Base-by-base conservation (phyloP, 1,284 basidiomycete species). In the Sutorius eximius region DNA sequence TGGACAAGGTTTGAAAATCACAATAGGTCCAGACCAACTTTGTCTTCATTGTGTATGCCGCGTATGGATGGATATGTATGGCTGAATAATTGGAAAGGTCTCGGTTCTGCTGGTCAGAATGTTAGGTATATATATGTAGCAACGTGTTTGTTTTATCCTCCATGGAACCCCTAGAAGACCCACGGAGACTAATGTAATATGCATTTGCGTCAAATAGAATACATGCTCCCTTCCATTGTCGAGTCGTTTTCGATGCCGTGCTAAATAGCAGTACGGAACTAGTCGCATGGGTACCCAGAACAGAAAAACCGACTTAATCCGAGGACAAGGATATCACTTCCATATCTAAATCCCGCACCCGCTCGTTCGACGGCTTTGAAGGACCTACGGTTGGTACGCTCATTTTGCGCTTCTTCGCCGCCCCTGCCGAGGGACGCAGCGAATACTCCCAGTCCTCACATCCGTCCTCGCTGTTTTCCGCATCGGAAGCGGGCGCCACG, bases 311-410 rank as follows among this genome's bases (percentile, higher is more conserved):
- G 12, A n/a, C 9, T 49, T 59, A 70, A 45, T 70, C 69, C 5
- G 66, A 68, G n/a, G 66, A 68, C 29, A 71, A 46, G 16, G 62
- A 71, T 53, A 69, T 67, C 33, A 71, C 65, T 0, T 71, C 69
- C 42, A 38, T 41, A n/a, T 67, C 61, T 6, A 42, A 40, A 32
- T 45, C 20, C 34, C 3, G 37, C 42, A 43, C 20, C 34, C 3
- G 37, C 42, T 52, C 52, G 24, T 29, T 48, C 33, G 18, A 29
- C 29, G 32, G 29, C 50, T 42, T 49, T 33, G 24, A 32, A 33
- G 45, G 44, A 34, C 22, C 40, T 8, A 27, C 45, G 33, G 24
- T 15, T 9, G 40, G 37, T 45, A 36, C 6, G 45, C 24, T 56
- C 52, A 49, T 33, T 46, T 36, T 64, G 36, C 50, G 66, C 49